Conservation (phyloP, 129 eudicot species). For the Lactuca sativa region DNA sequence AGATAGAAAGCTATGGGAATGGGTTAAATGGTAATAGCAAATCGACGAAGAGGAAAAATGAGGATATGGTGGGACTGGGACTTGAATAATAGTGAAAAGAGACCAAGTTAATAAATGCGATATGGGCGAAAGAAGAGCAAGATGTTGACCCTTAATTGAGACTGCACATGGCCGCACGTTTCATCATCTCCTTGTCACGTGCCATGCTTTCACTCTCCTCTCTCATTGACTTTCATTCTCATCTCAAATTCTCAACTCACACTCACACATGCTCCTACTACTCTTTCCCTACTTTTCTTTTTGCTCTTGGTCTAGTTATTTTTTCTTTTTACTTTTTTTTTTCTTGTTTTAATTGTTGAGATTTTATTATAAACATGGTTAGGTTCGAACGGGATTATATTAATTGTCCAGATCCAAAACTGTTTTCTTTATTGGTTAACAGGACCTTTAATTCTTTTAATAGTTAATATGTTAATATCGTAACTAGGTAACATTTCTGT, state of each 20-base stretch:
- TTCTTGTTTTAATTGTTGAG: too few relatives aligned
- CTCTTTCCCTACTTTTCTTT: too few relatives aligned
- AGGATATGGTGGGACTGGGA: background rate
- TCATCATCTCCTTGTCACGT: slow-evolving; percentile 22
- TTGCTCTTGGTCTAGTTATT: too few relatives aligned
- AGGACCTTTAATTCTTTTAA: too few relatives aligned
- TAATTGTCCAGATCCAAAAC: too few relatives aligned
- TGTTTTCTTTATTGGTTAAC: too few relatives aligned
- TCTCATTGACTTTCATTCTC: slow-evolving; percentile 1
- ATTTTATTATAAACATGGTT: too few relatives aligned
- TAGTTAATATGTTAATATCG: too few relatives aligned
- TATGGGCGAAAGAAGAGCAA: slow-evolving; percentile 24
- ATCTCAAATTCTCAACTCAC: background rate
- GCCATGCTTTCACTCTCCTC: slow-evolving; percentile 25
- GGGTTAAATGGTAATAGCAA: background rate
- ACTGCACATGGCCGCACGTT: slow-evolving; percentile 34
- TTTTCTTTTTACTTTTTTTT: too few relatives aligned
- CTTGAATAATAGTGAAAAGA: background rate
- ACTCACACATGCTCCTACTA: slow-evolving; percentile 13
- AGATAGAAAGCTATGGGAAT: too few relatives aligned
- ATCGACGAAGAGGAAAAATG: background rate
- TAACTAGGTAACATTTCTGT: too few relatives aligned
- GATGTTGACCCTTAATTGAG: slow-evolving; percentile 20
- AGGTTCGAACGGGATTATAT: too few relatives aligned
- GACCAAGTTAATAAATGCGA: slow-evolving; percentile 28